Evolutionary conservation across 2,329 filamentous ascomycete species (phyloP).

Genomic region (Aureobasidium sp.): DNA sequence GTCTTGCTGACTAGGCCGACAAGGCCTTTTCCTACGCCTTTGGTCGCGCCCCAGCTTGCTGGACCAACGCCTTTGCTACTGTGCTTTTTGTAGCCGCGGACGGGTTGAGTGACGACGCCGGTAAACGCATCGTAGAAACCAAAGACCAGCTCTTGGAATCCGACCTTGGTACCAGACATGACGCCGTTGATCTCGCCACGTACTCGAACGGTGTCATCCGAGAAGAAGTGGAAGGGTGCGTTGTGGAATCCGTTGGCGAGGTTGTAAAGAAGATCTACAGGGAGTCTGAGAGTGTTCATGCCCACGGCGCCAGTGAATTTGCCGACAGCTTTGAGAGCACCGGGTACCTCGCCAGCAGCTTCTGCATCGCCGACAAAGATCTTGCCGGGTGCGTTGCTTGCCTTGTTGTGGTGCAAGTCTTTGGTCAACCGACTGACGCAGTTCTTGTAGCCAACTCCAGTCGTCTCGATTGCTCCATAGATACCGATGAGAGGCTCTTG

Average conservation of each 20-base stretch:
- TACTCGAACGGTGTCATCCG: slow-evolving; percentile 59
- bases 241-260: slow-evolving; percentile 64
- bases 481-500: slow-evolving; percentile 12
- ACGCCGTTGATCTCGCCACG: slow-evolving; percentile 58
- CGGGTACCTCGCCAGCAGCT: background rate
- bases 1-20: background rate
- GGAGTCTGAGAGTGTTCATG: background rate
- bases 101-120: slow-evolving; percentile 60
- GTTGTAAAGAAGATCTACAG: slow-evolving; percentile 7
- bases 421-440: background rate
- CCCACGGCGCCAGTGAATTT: background rate
- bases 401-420: background rate
- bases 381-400: background rate
- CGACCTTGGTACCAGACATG: slow-evolving; percentile 45
- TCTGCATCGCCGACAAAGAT: slow-evolving; percentile 3
- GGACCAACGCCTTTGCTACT: background rate
- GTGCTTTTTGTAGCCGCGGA: slow-evolving; percentile 8
- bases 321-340: background rate
- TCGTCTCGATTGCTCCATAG: background rate
- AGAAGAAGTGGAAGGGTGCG: slow-evolving; percentile 57
- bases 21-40: background rate
- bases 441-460: slow-evolving; percentile 7
- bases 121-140: slow-evolving; percentile 45
- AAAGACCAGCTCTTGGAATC: slow-evolving; percentile 10
- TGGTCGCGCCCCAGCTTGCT: background rate